phyloP scores from a whole-genome alignment of 805 yeast genomes.

The Saturnispora serradocipensis region DNA sequence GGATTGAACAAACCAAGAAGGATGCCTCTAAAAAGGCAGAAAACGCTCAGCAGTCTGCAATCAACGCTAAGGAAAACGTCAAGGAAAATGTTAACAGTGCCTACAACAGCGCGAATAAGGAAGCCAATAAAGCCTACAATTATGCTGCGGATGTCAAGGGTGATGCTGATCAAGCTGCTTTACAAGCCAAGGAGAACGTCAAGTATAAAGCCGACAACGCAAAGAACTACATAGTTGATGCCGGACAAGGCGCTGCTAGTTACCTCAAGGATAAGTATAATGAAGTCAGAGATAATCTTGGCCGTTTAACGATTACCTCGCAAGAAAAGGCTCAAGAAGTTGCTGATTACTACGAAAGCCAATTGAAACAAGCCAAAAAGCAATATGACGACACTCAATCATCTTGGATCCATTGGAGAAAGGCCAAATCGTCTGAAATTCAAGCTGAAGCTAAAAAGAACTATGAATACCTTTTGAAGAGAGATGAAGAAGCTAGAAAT shows the following conservation, averaged over 20 bases:
- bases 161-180: constrained; percentile 1
- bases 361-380: constrained; percentile 18
- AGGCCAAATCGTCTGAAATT: constrained; percentile 21
- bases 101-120: neutral
- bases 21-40: neutral
- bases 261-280: constrained; percentile 30
- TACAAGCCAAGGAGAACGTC: neutral
- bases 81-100: neutral
- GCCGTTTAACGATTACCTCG: constrained; percentile 16
- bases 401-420: constrained; percentile 25
- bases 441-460: constrained; percentile 23
- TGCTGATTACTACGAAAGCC: neutral
- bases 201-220: constrained; percentile 2
- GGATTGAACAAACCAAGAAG: constrained; percentile 11
- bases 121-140: constrained; percentile 1
- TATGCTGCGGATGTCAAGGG: constrained; percentile 1
- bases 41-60: neutral
- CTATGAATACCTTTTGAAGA: constrained; percentile 17
- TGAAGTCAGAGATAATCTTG: constrained; percentile 13
- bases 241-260: neutral
- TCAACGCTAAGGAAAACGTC: neutral
- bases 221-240: neutral
- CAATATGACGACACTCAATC: constrained; percentile 22
- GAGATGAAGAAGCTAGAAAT: constrained; percentile 17
- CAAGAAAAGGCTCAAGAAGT: constrained; percentile 12